Base-by-base conservation (phyloP, 2,329 filamentous ascomycete genomes). In the Aspergillus phoenicis region DNA sequence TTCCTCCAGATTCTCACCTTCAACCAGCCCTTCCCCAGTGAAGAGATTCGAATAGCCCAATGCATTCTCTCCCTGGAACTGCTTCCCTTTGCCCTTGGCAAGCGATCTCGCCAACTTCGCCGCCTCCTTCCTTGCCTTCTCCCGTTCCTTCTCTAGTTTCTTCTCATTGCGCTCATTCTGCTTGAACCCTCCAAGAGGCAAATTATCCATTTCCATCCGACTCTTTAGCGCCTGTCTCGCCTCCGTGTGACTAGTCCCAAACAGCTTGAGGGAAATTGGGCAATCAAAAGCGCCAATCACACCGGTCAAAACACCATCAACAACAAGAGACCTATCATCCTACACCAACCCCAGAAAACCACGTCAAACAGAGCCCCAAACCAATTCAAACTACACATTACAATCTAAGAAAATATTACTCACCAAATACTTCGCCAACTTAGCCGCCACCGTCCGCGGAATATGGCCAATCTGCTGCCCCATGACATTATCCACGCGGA, bases 381-480 rank as follows among this genome's bases (percentile, higher is more conserved):
- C 15, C 8, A 17, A 3, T 20, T 51, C 26, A 33, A 30, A 5
- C 47, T 26, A 30, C 26, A 11, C 5, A 8, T 11, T 30, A 48
- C n/a, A 24, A 38, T 13, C n/a, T 6, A 33, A 22, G 4, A 15
- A 6, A 15, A 13, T 5, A 11, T 4, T 15, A 5, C 80, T 69
- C 74, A 89, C 88, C 71, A 96, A 82, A 71, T 91, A 92, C 2
- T 83, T 85, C 0, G 91, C 87, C 57, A 97, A 78, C 74, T 90
- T 94, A n/a, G 81, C 78, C 0, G 88, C 91, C 22, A 91, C 71
- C 1, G 77, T 81, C 11, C 86, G 82, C 6, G 90, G 89, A 43
- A 96, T 81, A 75, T 96, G 91, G 0, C 92, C 92, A 67, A 96
- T 91, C 69, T 96, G 91, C 7, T 76, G 73, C 15, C 86, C 84